These are phyloP conservation scores for Laburnicola sp. DNA, from an alignment of 2,329 filamentous ascomycete genomes.

Conservation along the genomic window DNA sequence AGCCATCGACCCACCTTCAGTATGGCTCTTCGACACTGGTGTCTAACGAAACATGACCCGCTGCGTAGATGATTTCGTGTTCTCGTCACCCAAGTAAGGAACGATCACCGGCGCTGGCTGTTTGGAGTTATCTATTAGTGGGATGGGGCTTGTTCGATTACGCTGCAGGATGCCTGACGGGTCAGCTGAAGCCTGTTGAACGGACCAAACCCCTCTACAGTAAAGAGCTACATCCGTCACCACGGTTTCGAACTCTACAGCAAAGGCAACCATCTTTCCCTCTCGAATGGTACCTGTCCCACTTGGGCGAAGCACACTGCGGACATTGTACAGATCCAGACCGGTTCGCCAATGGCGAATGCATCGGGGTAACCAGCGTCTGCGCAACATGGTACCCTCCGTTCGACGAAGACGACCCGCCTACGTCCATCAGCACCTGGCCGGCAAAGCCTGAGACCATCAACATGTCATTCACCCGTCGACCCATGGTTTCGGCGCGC, in stretches of 20 bases:
- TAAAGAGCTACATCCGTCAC: slow-evolving; percentile 8
- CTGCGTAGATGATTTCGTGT: slow-evolving; percentile 9
- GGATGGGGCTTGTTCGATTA: slow-evolving; percentile 7
- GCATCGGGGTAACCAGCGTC: neutral
- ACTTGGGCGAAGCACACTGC: slow-evolving; percentile 2
- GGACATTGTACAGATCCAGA: slow-evolving; percentile 3
- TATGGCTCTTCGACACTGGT: slow-evolving; percentile 15
- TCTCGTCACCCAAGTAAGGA: neutral
- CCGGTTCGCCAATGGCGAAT: neutral
- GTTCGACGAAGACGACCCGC: too few species aligned
- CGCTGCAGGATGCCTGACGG: slow-evolving; percentile 6
- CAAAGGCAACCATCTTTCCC: slow-evolving; percentile 3
- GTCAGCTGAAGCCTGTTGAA: neutral
- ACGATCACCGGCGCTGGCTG: slow-evolving; percentile 8
- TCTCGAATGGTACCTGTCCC: neutral
- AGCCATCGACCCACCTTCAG: neutral
- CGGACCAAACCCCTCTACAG: slow-evolving; percentile 15
- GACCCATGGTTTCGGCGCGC: too few species aligned
- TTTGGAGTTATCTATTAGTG: slow-evolving; percentile 10
- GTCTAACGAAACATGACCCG: slow-evolving; percentile 13
- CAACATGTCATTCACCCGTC: neutral
- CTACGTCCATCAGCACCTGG: too few species aligned
- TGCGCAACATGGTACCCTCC: too few species aligned
- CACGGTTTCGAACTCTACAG: neutral
- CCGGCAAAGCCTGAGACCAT: neutral